Percentiles rank a stretch among this genome's conserved stretches.
These are phyloP conservation scores for Cicer pinnatifidum DNA, from an alignment of 306 rosid species.

Conservation along the genomic window DNA sequence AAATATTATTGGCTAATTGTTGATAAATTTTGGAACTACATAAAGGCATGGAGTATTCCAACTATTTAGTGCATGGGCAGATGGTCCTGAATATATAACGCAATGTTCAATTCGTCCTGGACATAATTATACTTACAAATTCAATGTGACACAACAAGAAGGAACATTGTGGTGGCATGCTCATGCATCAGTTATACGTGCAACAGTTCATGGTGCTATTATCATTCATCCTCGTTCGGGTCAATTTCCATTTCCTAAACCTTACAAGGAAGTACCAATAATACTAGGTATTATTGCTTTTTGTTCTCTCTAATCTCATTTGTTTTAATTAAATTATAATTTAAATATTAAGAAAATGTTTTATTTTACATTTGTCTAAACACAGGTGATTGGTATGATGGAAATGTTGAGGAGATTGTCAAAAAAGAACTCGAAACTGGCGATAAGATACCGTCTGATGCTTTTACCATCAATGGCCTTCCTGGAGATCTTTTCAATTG, in stretches of 20 bases:
- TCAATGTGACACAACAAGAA: slow-evolving; percentile 57
- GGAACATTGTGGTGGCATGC: slow-evolving; percentile 89
- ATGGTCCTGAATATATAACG: slow-evolving; percentile 63
- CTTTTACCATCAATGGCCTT: slow-evolving; percentile 64
- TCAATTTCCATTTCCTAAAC: slow-evolving; percentile 47
- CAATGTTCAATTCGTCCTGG: slow-evolving; percentile 61
- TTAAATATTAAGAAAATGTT: too few species aligned
- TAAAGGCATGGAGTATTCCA: slow-evolving; percentile 66
- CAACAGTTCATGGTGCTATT: slow-evolving; percentile 65
- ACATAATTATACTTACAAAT: slow-evolving; percentile 50
- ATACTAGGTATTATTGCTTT: slow-evolving; percentile 14
- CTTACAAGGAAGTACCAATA: slow-evolving; percentile 49
- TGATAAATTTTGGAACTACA: not conserved
- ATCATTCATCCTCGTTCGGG: slow-evolving; percentile 49
- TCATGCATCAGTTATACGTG: slow-evolving; percentile 56
- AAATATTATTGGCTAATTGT: not conserved
- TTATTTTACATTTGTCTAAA: not conserved
- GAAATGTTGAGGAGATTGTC: slow-evolving; percentile 39
- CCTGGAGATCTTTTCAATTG: slow-evolving; percentile 65
- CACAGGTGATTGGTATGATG: slow-evolving; percentile 67
- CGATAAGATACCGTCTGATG: slow-evolving; percentile 47
- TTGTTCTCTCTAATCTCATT: not conserved
- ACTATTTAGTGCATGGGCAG: slow-evolving; percentile 59
- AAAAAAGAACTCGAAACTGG: not conserved
- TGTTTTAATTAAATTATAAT: not conserved